Conservation (phyloP, 2,329 filamentous ascomycete species). For the Fusarium devonianum region DNA sequence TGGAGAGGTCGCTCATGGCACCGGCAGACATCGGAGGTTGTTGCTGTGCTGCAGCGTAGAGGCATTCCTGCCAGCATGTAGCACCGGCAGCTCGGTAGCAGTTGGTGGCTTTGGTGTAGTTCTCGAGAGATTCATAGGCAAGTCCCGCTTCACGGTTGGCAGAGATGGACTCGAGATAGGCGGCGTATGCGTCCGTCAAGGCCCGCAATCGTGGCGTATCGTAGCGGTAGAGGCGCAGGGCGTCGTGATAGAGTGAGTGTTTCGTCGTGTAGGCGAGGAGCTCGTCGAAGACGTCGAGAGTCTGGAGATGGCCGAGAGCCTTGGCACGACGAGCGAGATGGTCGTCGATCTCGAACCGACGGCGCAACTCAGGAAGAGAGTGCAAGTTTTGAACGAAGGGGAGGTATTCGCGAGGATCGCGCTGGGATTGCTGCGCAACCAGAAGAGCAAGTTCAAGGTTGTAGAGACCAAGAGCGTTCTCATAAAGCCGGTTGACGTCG, state of each 20-base stretch:
- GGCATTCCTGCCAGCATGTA: slow-evolving; percentile 85
- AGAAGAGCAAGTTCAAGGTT: slow-evolving; percentile 88
- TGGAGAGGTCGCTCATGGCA: slow-evolving; percentile 73
- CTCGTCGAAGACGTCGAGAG: slow-evolving; percentile 78
- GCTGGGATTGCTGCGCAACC: slow-evolving; percentile 94
- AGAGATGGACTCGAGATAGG: slow-evolving; percentile 76
- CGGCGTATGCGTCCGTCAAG: slow-evolving; percentile 81
- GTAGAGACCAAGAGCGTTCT: slow-evolving; percentile 88
- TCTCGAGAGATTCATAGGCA: slow-evolving; percentile 84
- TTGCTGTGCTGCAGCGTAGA: slow-evolving; percentile 78
- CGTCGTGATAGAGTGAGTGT: slow-evolving; percentile 79
- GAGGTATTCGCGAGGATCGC: slow-evolving; percentile 93
- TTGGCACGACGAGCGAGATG: slow-evolving; percentile 79
- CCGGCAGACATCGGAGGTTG: slow-evolving; percentile 64
- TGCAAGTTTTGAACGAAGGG: slow-evolving; percentile 92
- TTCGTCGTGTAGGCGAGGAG: slow-evolving; percentile 79
- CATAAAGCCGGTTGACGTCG: slow-evolving; percentile 90
- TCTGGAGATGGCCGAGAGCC: slow-evolving; percentile 78
- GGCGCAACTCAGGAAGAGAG: slow-evolving; percentile 71
- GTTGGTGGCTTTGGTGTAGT: slow-evolving; percentile 77
- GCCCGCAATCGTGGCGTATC: slow-evolving; percentile 69
- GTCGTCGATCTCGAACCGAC: slow-evolving; percentile 87
- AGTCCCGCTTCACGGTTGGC: slow-evolving; percentile 86
- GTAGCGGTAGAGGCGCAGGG: slow-evolving; percentile 85
- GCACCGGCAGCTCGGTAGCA: slow-evolving; percentile 84